Base-by-base conservation (phyloP, 2,329 filamentous ascomycete species). In the Boeremia lycopersici region DNA sequence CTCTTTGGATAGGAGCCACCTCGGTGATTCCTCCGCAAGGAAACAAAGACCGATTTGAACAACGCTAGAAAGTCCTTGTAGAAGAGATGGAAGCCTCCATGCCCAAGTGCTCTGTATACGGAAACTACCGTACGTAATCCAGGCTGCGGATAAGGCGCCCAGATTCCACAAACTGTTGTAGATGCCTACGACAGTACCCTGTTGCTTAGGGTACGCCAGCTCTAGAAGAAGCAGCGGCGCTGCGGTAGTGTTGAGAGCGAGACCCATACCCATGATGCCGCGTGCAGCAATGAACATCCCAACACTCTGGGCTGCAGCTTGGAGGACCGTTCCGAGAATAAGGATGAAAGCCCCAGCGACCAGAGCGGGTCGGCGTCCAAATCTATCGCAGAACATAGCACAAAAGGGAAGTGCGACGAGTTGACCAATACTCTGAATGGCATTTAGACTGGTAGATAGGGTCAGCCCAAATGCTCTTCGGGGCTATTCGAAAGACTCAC, bases 11-110 rank as follows among this genome's bases (percentile, higher is more conserved):
- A 23, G 2, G 3, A 23, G 19, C 19, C 19, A 23, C 5, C 19
- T 23, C 19, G 19, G 19, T 5, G 19, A 23, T 23, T 23, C 19
- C 19, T 23, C 19, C 19, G 3, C 19, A 23, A 23, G 19, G 19
- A 23, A 23, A 23, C 19, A 23, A 23, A 23, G 19, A 23, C 19
- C 2, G 19, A 23, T 23, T 23, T 23, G 19, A 23, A 23, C 19
- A 23, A 23, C 19, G 19, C 19, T 23, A 23, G 19, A 23, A 23
- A 23, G 19, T 5, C 77, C 74, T 61, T 85, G 83, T 0, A 84
- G 62, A 3, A 83, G 70, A 1, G 78, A 80, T 0, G 82, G 82
- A 6, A 82, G 73, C 34, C 79, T 72, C 82, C 62, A 65, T 19
- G 76, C 74, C 81, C 79, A 82, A 48, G 48, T 43, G 57, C 39